These are phyloP conservation scores for Leishmania aethiopica DNA, from an alignment of 208 protist genomes.

Conservation along the genomic window DNA sequence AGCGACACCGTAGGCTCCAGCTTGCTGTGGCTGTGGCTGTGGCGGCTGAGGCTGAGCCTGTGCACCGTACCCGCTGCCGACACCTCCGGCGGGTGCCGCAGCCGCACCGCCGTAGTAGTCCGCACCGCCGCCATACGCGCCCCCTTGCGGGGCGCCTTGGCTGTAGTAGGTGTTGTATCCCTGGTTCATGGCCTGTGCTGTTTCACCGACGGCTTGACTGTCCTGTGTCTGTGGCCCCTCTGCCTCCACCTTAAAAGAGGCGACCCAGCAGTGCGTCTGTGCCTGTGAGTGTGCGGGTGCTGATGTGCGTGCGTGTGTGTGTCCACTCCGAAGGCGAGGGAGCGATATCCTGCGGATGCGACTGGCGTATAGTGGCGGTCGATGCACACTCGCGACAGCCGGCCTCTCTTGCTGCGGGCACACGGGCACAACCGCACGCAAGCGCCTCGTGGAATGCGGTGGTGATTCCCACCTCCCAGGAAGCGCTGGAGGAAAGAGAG, in stretches of 20 bases:
- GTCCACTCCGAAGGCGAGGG: not conserved
- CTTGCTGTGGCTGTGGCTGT: not conserved
- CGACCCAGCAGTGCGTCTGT: not conserved
- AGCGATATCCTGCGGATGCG: not conserved
- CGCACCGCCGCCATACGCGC: conserved; percentile 2
- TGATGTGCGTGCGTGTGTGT: conserved; percentile 9
- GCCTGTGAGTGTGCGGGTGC: conserved; percentile 7
- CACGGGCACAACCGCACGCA: not conserved
- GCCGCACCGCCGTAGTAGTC: not conserved
- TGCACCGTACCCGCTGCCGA: conserved; percentile 2
- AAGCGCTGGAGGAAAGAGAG: not conserved
- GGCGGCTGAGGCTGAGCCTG: conserved; percentile 2
- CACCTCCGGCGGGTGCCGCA: not conserved
- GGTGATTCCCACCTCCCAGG: not conserved
- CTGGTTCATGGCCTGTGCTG: conserved; percentile 6
- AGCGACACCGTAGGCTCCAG: not conserved
- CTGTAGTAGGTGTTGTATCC: conserved; percentile 23
- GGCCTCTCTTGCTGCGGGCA: not conserved
- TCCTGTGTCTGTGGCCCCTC: not conserved
- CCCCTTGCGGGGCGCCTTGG: conserved; percentile 1
- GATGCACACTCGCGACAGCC: not conserved
- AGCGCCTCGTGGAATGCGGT: not conserved
- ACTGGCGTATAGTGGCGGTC: not conserved
- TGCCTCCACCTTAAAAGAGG: not conserved
- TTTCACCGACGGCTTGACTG: no score